Evolutionary conservation across 116 monocot species (phyloP).

Genomic region (Posidonia oceanica): DNA sequence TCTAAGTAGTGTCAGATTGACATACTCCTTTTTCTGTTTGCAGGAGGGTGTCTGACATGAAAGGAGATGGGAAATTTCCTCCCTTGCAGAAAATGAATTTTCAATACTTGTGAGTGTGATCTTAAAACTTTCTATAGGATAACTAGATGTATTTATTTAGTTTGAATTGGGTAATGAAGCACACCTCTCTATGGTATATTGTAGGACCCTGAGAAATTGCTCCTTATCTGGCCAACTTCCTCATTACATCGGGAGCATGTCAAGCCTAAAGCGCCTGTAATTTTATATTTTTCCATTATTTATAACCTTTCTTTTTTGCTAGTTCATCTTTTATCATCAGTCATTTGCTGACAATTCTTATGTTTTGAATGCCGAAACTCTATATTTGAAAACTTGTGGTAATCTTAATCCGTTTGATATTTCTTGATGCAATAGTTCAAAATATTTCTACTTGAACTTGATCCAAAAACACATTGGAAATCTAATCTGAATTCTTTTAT

Average conservation of each 20-base stretch:
- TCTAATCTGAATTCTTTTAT: no score
- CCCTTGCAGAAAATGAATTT: constrained; percentile 2
- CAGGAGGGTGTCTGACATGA: constrained; percentile 1
- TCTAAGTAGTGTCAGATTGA: not conserved
- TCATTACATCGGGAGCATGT: not conserved
- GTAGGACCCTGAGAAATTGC: constrained; percentile 56
- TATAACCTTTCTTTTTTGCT: not conserved
- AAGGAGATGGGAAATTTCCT: constrained; percentile 16
- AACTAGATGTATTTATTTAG: not conserved
- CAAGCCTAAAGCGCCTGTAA: not conserved
- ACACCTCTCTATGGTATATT: not conserved
- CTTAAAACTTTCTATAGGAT: not conserved
- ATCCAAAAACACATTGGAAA: not conserved
- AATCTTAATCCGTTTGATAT: no score
- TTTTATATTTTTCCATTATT: not conserved
- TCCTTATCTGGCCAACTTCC: constrained; percentile 28
- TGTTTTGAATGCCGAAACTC: no score
- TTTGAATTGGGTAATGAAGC: not conserved
- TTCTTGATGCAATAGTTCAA: no score
- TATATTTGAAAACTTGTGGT: no score
- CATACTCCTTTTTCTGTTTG: not conserved
- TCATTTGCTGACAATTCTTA: not conserved
- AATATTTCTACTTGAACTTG: not conserved
- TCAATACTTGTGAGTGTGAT: not conserved
- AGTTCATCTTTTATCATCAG: not conserved